These are phyloP conservation scores for Priceomyces haplophilus DNA, from an alignment of 805 yeast species.

Conservation along the genomic window DNA sequence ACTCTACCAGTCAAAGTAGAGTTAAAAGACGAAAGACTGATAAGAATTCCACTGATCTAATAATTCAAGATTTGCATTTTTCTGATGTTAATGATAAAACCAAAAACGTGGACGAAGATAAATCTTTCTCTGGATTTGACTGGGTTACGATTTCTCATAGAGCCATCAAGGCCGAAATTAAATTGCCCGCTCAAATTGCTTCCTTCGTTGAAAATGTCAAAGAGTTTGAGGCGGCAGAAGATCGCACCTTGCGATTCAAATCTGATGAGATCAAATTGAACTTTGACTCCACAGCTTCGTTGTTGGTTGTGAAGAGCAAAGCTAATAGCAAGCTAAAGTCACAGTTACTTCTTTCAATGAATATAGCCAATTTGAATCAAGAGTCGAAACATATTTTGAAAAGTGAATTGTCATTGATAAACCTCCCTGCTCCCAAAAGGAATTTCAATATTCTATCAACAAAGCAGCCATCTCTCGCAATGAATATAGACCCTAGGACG, in stretches of 20 bases:
- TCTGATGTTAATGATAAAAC: slow-evolving; percentile 11
- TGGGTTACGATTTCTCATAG: slow-evolving; percentile 14
- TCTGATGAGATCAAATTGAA: slow-evolving; percentile 15
- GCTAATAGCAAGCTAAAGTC: slow-evolving; percentile 10
- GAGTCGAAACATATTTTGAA: slow-evolving; percentile 6
- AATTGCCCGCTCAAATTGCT: slow-evolving; percentile 11
- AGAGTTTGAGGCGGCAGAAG: slow-evolving; percentile 1
- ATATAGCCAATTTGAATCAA: slow-evolving; percentile 5
- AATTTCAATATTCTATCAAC: slow-evolving; percentile 8
- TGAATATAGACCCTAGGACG: slow-evolving; percentile 10
- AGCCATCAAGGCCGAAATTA: slow-evolving; percentile 6
- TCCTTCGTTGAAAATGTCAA: slow-evolving; percentile 1
- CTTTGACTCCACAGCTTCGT: slow-evolving; percentile 6
- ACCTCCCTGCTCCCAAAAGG: slow-evolving; percentile 8
- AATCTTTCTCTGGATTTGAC: slow-evolving; percentile 1
- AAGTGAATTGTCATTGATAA: slow-evolving; percentile 15
- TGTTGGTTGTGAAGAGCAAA: slow-evolving; percentile 10
- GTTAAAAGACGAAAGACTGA: slow-evolving; percentile 8
- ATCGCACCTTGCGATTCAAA: slow-evolving; percentile 8
- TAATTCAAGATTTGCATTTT: slow-evolving; percentile 16
- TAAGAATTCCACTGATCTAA: slow-evolving; percentile 7
- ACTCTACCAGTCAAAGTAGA: slow-evolving; percentile 1
- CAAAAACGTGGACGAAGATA: slow-evolving; percentile 3
- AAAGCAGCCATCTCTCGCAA: slow-evolving; percentile 6
- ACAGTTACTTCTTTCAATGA: slow-evolving; percentile 12